Base-by-base conservation (phyloP, 23 red algal species). In the Agarophyton chilense region DNA sequence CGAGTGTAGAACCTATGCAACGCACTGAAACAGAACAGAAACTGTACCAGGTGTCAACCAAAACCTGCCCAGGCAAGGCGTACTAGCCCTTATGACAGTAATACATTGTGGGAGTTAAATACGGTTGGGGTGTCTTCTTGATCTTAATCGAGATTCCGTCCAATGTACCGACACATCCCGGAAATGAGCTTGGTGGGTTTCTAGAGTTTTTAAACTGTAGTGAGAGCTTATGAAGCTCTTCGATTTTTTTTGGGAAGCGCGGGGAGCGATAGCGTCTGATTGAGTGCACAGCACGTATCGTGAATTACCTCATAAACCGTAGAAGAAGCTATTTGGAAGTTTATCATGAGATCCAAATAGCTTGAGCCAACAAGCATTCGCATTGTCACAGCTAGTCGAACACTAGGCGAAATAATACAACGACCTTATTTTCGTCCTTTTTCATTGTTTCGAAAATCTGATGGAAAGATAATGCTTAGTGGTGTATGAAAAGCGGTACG, bases 361-460 rank as follows among this genome's bases (percentile, higher is more conserved):
- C 67, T 73, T 4, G 67, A 8, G 35, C 67, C 67, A 38, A 26
- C 67, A n/a, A 73, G 34, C 67, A 73, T 73, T 8, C 67, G 34
- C 21, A 73, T 10, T 8, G 67, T 73, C 4, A 73, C 21, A 5
- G 58, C 58, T 33, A 64, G 16, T 6, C 58, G 5, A 5, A 64
- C 16, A 64, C 16, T 16, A 8, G 58, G 58, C 5, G 58, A 5
- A 64, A 64, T 17, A 8, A 16, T 64, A 4, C 21, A 8, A 5
- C 58, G 58, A 47, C 44, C 44, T 6, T 6, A 47, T n/a, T n/a
- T n/a, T n/a, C n/a, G n/a, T n/a, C n/a, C n/a, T n/a, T n/a, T n/a
- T n/a, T n/a, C n/a, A n/a, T n/a, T n/a, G n/a, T n/a, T n/a, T n/a
- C n/a, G n/a, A n/a, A n/a, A n/a, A n/a, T n/a, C n/a, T n/a, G n/a